Conservation (phyloP, 192 early-diverging fungal genomes). For the Lobosporangium transversale region DNA sequence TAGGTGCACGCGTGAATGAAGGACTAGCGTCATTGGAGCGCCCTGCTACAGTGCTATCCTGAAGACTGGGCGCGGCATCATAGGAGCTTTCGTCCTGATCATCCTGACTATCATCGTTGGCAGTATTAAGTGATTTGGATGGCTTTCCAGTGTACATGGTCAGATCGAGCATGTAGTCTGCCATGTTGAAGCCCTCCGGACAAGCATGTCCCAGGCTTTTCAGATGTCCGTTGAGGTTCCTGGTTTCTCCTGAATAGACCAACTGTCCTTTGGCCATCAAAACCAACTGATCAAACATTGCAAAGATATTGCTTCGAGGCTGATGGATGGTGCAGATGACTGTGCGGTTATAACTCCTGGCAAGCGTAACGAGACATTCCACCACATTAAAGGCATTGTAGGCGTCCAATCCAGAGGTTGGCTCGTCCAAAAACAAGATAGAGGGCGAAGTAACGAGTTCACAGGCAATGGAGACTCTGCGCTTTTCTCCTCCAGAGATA, state of each 20-base stretch:
- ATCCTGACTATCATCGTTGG: conserved; percentile 7
- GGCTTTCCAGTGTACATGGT: conserved; percentile 66
- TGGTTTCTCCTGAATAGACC: conserved; percentile 85
- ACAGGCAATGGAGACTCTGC: conserved; percentile 93
- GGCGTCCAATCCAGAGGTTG: conserved; percentile 86
- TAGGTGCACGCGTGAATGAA: conserved; percentile 23
- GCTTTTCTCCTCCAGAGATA: conserved; percentile 93
- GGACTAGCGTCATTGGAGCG: conserved; percentile 13
- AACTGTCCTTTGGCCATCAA: conserved; percentile 84
- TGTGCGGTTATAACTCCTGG: conserved; percentile 69
- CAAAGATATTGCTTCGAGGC: conserved; percentile 91
- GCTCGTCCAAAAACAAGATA: conserved; percentile 91
- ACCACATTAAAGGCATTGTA: conserved; percentile 96
- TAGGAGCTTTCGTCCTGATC: conserved; percentile 27
- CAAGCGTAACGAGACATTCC: conserved; percentile 86
- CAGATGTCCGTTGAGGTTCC: conserved; percentile 74
- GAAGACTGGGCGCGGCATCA: conserved; percentile 4
- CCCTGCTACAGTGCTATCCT: background rate
- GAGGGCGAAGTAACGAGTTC: conserved; percentile 93
- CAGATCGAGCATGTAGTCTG: conserved; percentile 83
- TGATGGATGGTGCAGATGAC: conserved; percentile 96
- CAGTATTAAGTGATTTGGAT: conserved; percentile 16
- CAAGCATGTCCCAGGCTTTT: conserved; percentile 80
- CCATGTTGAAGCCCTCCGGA: conserved; percentile 91
- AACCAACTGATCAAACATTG: conserved; percentile 89